Percentiles rank a stretch among this genome's conserved stretches.
phyloP scores from a whole-genome alignment of 108 stramenopile species.

The Tribonema minus region DNA sequence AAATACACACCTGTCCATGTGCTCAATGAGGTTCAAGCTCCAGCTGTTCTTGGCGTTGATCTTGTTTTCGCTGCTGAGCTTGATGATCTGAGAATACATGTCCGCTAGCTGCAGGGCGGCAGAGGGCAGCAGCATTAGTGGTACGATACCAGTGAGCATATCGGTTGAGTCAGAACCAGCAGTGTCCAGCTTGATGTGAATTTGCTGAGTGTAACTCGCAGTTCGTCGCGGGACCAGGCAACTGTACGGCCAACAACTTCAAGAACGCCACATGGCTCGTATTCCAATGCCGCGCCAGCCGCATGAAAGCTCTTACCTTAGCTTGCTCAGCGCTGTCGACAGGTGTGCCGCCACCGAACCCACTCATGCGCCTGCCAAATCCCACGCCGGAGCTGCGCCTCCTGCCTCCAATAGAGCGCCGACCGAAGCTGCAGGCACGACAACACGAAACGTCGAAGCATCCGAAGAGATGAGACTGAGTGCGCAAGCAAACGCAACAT shows the following conservation, averaged over 20 bases:
- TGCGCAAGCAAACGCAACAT: too few species aligned
- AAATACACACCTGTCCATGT: conserved; percentile 76
- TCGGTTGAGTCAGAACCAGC: neutral
- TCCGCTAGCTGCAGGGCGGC: conserved; percentile 28
- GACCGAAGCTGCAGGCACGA: neutral
- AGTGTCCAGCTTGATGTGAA: neutral
- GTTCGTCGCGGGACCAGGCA: too few species aligned
- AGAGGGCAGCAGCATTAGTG: neutral
- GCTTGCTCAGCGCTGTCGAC: conserved; percentile 1
- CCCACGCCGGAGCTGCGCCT: conserved; percentile 14
- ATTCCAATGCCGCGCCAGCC: neutral
- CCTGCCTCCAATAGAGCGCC: conserved; percentile 8
- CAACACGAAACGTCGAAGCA: too few species aligned
- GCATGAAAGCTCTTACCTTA: neutral
- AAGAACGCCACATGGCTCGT: neutral
- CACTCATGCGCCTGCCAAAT: conserved; percentile 10
- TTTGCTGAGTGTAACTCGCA: too few species aligned
- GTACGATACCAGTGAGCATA: neutral
- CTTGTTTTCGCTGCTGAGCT: conserved; percentile 88
- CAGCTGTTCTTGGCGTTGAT: conserved; percentile 91
- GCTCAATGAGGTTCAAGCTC: conserved; percentile 90
- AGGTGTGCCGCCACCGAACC: neutral
- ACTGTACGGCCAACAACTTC: neutral
- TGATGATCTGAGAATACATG: conserved; percentile 78
- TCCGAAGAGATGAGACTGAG: too few species aligned